Evolutionary conservation across 2,329 filamentous ascomycete genomes (phyloP).

Genomic region (Calonectria leucothoes): DNA sequence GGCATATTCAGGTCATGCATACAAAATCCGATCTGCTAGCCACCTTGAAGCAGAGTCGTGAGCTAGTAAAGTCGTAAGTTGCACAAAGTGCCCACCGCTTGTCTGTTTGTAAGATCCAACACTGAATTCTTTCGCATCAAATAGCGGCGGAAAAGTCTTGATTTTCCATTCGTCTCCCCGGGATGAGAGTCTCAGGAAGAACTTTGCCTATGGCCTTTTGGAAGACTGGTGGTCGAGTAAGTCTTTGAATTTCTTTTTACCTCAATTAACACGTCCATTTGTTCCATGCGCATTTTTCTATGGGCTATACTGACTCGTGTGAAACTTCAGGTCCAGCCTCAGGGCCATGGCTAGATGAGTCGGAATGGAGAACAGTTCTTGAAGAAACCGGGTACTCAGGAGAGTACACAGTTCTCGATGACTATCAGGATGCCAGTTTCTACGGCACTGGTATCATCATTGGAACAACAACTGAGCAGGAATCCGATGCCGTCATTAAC

Average conservation of each 20-base stretch:
- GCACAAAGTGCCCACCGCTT: no score
- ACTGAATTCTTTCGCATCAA: background rate
- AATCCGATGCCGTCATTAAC: no score
- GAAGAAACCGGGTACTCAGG: background rate
- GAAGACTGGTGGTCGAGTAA: conserved; percentile 46
- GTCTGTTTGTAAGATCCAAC: background rate
- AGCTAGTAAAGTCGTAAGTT: conserved; percentile 30
- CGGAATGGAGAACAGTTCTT: background rate
- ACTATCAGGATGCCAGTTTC: background rate
- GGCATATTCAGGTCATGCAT: background rate
- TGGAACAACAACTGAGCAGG: background rate
- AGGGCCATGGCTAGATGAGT: background rate
- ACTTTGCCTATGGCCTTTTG: conserved; percentile 47
- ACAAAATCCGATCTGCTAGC: conserved; percentile 5
- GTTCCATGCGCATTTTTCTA: no score
- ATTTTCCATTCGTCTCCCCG: conserved; percentile 42
- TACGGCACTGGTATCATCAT: background rate
- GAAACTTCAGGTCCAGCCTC: background rate
- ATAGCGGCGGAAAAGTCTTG: conserved; percentile 37
- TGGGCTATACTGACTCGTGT: background rate
- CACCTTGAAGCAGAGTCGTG: background rate
- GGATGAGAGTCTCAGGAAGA: conserved; percentile 46
- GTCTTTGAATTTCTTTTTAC: background rate
- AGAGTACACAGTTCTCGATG: background rate
- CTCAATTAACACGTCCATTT: no score